phyloP scores from a whole-genome alignment of 2,329 filamentous ascomycete species.

The Huntiella abstrusa region DNA sequence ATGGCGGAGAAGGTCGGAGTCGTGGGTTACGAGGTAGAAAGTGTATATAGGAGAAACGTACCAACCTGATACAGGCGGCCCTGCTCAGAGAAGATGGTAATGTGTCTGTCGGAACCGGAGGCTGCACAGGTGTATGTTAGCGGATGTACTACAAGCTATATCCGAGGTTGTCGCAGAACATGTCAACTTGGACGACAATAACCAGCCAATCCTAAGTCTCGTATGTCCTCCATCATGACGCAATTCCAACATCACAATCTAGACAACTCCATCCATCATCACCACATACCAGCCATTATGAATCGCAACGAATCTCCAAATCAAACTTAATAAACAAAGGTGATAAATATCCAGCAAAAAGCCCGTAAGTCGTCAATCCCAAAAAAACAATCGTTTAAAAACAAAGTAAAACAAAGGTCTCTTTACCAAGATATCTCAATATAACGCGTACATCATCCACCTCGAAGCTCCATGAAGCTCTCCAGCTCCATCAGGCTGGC shows the following conservation, averaged over 20 bases:
- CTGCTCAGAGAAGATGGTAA: slow-evolving; percentile 99
- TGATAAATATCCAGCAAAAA: not conserved
- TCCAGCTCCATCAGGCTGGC: not conserved
- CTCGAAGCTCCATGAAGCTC: not conserved
- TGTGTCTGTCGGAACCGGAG: slow-evolving; percentile 88
- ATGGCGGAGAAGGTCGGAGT: not conserved
- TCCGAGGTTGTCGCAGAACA: no score
- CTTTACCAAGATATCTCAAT: no score
- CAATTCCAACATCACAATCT: not conserved
- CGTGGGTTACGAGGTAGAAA: not conserved
- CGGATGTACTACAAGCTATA: not conserved
- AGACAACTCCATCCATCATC: not conserved
- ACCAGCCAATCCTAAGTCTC: no score
- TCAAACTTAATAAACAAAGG: not conserved
- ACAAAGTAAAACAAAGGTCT: not conserved
- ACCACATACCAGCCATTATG: slow-evolving; percentile 10
- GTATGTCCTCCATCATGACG: no score
- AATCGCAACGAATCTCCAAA: not conserved
- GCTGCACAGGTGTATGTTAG: slow-evolving; percentile 14
- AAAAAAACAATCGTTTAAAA: not conserved
- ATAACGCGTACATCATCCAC: not conserved
- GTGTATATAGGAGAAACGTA: slow-evolving; percentile 31
- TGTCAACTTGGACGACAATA: no score
- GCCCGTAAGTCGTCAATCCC: not conserved
- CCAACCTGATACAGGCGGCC: slow-evolving; percentile 98